Evolutionary conservation across 129 eudicot species (phyloP), one percentile per base, ranked within the genome.

Genomic region (Heracleum sosnowskyi): DNA sequence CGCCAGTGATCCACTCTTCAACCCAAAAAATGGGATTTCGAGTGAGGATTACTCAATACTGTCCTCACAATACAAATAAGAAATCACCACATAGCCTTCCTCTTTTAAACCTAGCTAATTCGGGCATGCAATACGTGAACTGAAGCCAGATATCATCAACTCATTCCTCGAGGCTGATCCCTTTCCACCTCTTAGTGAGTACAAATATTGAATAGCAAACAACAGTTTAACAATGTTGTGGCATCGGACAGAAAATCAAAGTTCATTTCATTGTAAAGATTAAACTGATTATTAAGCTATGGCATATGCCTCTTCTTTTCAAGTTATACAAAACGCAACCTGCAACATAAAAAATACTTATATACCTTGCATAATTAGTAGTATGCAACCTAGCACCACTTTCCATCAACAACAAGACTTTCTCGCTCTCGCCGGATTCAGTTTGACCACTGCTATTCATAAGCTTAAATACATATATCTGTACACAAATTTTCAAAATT

Each of bases 341-440:
- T 7, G 28, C 35, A n/a, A 81, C 18, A 51, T 24, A 69, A 22
- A 72, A 34, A 77, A 28, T 42, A 11, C 62, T 82, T 82, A n/a
- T n/a, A n/a, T n/a, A 91, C 98, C 98, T 77, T 64, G 88, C 85
- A 79, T 95, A 95, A 57, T 79, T 90, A 17, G 98, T 95, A 28
- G 97, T 95, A 79, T 95, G 98, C 93, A 95, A 86, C 33, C 98
- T 85, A n/a, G 89, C 94, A 24, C 98, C 98, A 78, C 98, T 95
- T 78, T 95, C 98, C 98, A 95, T 95, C 81, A 95, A 82, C 90
- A 95, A 82, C 88, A 95, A 85, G 35, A 91, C 97, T 88, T 95
- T 95, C 84, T 95, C 98, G 71, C 98, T 95, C 90, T 95, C 97
- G 68, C 98, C 98, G 2, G 98, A 91, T 77, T 91, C 98, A 28